A percentile compares a stretch with the other conserved stretches of the same genome.
These are phyloP conservation scores for Hypericum perforatum DNA, from an alignment of 345 rosid genomes.

Conservation along the genomic window DNA sequence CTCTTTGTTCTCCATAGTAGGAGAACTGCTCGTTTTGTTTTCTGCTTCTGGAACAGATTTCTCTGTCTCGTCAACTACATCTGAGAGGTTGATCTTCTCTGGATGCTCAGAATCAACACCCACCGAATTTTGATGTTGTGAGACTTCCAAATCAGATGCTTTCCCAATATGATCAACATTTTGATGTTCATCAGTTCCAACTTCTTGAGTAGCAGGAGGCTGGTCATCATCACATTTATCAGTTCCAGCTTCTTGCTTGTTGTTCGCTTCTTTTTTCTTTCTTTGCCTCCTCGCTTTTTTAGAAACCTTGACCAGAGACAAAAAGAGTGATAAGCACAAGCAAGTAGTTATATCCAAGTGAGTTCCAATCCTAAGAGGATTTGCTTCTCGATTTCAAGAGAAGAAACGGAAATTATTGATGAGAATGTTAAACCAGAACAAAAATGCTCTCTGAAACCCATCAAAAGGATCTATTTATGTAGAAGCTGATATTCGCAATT, in stretches of 20 bases:
- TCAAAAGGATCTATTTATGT: too few species aligned
- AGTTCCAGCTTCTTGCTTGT: constrained; percentile 30
- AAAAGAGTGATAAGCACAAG: too few species aligned
- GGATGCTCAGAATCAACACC: constrained; percentile 20
- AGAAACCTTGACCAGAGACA: constrained; percentile 45
- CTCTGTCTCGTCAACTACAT: constrained; percentile 17
- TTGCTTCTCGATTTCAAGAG: too few species aligned
- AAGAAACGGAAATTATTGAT: too few species aligned
- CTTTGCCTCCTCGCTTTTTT: constrained; percentile 63
- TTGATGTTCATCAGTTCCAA: constrained; percentile 27
- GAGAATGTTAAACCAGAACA: too few species aligned
- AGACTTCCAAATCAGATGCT: constrained; percentile 11
- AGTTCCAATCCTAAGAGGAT: too few species aligned
- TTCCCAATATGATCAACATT: constrained; percentile 23
- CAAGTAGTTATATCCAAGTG: too few species aligned
- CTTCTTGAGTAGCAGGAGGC: constrained; percentile 28
- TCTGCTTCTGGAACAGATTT: constrained; percentile 6
- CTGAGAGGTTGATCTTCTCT: constrained; percentile 12
- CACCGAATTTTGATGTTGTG: constrained; percentile 20
- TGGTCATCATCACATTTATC: constrained; percentile 29
- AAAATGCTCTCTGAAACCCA: too few species aligned
- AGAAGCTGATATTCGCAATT: too few species aligned
- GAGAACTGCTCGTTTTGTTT: constrained; percentile 20
- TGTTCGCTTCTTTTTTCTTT: constrained; percentile 34
- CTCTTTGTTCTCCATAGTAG: constrained; percentile 21